Evolutionary conservation across 805 yeast genomes (phyloP), one percentile per base, ranked within the genome.

Genomic region (Candida michaelii): DNA sequence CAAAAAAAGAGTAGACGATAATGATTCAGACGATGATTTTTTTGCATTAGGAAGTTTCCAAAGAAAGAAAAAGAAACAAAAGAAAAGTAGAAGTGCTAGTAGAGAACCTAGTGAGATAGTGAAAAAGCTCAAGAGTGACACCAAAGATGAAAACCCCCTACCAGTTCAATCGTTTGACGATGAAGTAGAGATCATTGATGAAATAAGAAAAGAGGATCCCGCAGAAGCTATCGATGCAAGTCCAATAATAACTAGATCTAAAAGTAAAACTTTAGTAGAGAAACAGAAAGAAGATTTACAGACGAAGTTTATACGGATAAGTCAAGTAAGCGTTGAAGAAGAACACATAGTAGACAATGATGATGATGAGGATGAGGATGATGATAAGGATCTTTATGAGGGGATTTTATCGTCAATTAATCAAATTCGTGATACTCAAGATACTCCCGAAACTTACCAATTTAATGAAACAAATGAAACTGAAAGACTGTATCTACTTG

Each of bases 401-500:
- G 41, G 34, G 2, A 18, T 42, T 3, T n/a, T 42, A 13, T 25
- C 30, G 9, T 42, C 45, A 4, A 27, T 42, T 6, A 12, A 15
- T 14, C 27, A 37, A 11, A 12, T 42, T 2, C 33, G 32, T 14
- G 32, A 30, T 11, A 17, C 48, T 33, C 30, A 39, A n/a, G 18
- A 37, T 6, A 5, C 18, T 3, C 12, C 12, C 2, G 32, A 32
- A 14, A 31, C 36, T 3, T 61, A 67, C 40, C 44, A 46, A 16
- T 62, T 62, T 30, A 42, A 43, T 1, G 58, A 47, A 13, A 50
- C 46, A 3, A 53, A 58, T 13, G 72, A 67, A 41, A 45, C 44
- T 25, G 46, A 49, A n/a, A 45, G 73, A 16, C 47, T 50, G 25
- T 69, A 69, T 48, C 44, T 54, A 5, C 51, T 69, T 2, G 49